These are phyloP conservation scores for Apophysomyces trapeziformis DNA, from an alignment of 371 early-diverging fungal genomes.

Conservation along the genomic window DNA sequence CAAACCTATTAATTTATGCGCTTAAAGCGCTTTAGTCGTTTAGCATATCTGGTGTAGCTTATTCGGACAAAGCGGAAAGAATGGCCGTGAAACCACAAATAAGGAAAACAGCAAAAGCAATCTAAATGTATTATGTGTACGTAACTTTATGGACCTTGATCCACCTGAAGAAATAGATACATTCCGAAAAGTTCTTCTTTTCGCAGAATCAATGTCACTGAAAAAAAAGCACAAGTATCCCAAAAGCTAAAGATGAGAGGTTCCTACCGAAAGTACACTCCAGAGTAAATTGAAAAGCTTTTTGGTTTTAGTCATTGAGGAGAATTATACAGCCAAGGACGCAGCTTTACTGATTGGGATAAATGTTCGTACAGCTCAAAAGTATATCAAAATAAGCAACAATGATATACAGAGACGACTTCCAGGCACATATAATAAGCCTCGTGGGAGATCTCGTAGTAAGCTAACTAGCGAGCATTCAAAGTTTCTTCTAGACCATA, in stretches of 20 bases:
- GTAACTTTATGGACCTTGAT: no score
- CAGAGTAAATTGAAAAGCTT: constrained; percentile 27
- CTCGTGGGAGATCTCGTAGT: constrained; percentile 19
- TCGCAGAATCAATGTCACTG: constrained; percentile 14
- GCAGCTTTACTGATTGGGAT: constrained; percentile 28
- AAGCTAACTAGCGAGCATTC: constrained; percentile 5
- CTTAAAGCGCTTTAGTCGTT: no score
- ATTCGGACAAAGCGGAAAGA: no score
- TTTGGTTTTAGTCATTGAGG: constrained; percentile 27
- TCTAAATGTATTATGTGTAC: no score
- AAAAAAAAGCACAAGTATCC: constrained; percentile 1
- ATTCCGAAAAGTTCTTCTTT: background rate
- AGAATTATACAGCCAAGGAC: constrained; percentile 26
- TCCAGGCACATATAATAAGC: constrained; percentile 24
- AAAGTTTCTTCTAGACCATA: background rate
- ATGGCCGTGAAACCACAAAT: no score
- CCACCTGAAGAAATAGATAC: no score
- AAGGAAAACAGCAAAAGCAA: no score
- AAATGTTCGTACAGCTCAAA: constrained; percentile 28
- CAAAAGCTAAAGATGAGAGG: background rate
- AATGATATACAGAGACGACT: constrained; percentile 26
- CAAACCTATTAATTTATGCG: no score
- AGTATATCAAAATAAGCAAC: constrained; percentile 28
- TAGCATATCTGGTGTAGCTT: no score
- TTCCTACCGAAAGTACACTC: constrained; percentile 20